Conservation (phyloP, 495 filamentous ascomycete species). For the Trichoderma gamsii region DNA sequence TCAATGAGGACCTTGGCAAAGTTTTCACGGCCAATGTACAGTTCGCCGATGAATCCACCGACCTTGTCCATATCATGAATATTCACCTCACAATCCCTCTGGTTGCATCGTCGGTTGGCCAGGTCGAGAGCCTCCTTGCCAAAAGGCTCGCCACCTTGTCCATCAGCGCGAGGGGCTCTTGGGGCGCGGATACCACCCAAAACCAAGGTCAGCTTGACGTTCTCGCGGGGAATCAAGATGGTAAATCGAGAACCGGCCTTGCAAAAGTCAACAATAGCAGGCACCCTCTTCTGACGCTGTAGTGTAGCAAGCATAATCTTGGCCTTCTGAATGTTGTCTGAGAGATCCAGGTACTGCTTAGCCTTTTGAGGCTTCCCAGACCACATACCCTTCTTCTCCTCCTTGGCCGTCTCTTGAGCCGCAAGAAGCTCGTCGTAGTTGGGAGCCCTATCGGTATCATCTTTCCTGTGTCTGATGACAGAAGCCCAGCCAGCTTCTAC, state of each 20-base stretch:
- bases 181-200: slow-evolving; percentile 93
- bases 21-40: slow-evolving; percentile 92
- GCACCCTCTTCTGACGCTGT: slow-evolving; percentile 84
- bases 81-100: slow-evolving; percentile 95
- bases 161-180: slow-evolving; percentile 65
- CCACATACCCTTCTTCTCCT: slow-evolving; percentile 88
- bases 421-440: slow-evolving; percentile 89
- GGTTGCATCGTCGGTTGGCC: slow-evolving; percentile 78
- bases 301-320: slow-evolving; percentile 85
- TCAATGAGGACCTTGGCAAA: slow-evolving; percentile 91
- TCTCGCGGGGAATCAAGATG: slow-evolving; percentile 84
- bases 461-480: slow-evolving; percentile 87
- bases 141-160: slow-evolving; percentile 84
- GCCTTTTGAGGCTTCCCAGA: slow-evolving; percentile 71
- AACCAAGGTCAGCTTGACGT: slow-evolving; percentile 90
- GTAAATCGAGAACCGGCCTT: slow-evolving; percentile 94
- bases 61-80: slow-evolving; percentile 92
- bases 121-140: slow-evolving; percentile 91
- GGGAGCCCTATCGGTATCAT: slow-evolving; percentile 85
- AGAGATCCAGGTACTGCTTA: slow-evolving; percentile 80
- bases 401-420: slow-evolving; percentile 81
- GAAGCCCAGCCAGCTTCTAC: slow-evolving; percentile 90
- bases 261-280: slow-evolving; percentile 93
- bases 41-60: slow-evolving; percentile 92
- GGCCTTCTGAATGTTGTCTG: slow-evolving; percentile 87